Base-by-base conservation (phyloP, 768 basidiomycete genomes). In the Coprinellus micaceus region DNA sequence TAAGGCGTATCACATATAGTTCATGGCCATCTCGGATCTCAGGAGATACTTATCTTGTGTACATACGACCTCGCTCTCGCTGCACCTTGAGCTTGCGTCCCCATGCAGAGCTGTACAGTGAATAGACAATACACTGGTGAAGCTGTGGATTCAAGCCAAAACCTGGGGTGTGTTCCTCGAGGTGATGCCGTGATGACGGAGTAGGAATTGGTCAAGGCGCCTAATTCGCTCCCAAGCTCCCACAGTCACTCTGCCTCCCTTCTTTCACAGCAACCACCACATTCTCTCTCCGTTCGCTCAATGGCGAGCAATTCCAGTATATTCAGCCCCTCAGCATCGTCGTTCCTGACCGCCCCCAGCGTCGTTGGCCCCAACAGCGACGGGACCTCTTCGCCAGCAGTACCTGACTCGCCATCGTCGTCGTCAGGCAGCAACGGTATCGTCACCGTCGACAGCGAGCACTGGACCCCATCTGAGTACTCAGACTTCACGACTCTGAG, bases 381-480 rank as follows among this genome's bases (percentile, higher is more conserved):
- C n/a, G n/a, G n/a, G n/a, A n/a, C n/a, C 33, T 33, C 33, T 6
- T 33, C 33, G 33, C 33, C 33, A 33, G 33, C 33, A 33, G 33
- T 6, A 33, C 47, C 47, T 26, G 17, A 6, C 11, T 28, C 28
- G 47, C 28, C 47, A 26, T 19, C 47, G 28, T 13, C 17, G 47
- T 28, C 28, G 22, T 9, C 24, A 21, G 37, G 30, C 30, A 36
- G 36, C 50, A 52, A 28, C 25, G 28, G 56, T 24, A 6, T 33
- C 22, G 40, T 37, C 48, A 43, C 56, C 47, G 25, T 45, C 48
- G 56, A 24, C 49, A 28, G n/a, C 28, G 56, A 52, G 37, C 39
- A 41, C 22, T 49, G 37, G 24, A 50, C 56, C 1, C 48, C 22
- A 21, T 57, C 56, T 10, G 56, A 57, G 4, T 57, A 50, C 48